phyloP scores from a whole-genome alignment of 257 asterid genomes.

The Solanum arcanum region DNA sequence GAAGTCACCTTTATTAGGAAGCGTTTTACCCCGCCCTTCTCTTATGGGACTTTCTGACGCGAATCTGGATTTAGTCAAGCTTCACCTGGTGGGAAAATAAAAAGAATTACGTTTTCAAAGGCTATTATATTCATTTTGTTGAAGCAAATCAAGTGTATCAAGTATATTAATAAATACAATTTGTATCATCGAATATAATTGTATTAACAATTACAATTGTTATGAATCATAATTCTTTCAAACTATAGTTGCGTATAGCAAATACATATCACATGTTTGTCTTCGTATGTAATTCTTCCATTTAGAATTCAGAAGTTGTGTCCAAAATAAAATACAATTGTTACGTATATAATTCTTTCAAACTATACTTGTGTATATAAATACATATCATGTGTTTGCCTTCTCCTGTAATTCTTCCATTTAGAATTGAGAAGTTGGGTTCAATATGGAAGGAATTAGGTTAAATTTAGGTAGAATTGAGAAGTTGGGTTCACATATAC shows the following conservation, averaged over 20 bases:
- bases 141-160: neutral
- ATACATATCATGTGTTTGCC: too few relatives aligned
- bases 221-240: neutral
- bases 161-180: too few relatives aligned
- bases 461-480: neutral
- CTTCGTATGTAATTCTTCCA: neutral
- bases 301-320: neutral
- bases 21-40: neutral
- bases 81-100: neutral
- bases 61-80: neutral
- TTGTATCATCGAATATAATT: too few relatives aligned
- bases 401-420: too few relatives aligned
- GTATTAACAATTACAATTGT: neutral
- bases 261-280: neutral
- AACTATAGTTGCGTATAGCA: neutral
- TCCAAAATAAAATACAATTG: too few relatives aligned
- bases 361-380: too few relatives aligned
- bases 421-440: too few relatives aligned
- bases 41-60: fast-evolving
- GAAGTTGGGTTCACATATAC: too few relatives aligned
- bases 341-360: too few relatives aligned
- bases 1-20: too few relatives aligned
- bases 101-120: neutral
- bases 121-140: neutral
- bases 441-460: neutral